phyloP scores from a whole-genome alignment of 768 basidiomycete species.

The Macrolepiota albuminosa region DNA sequence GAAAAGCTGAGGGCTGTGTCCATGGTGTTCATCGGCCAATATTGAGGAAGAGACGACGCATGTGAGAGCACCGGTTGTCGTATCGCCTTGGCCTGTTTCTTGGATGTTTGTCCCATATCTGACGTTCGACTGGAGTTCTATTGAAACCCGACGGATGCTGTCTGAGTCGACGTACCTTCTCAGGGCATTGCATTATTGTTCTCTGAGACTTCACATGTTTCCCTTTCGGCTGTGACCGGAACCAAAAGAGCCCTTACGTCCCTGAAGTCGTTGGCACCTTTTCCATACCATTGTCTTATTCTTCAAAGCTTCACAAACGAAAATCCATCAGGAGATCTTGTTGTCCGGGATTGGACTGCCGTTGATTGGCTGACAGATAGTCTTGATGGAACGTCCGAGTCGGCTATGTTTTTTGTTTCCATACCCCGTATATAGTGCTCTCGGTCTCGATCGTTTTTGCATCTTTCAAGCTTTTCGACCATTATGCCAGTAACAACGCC shows the following conservation, averaged over 20 bases:
- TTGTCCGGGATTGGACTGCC: not conserved
- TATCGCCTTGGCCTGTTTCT: not conserved
- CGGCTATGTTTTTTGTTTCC: constrained; percentile 7
- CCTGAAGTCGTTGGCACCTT: constrained; percentile 4
- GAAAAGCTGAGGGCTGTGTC: constrained; percentile 34
- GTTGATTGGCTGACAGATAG: not conserved
- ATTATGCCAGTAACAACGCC: constrained; percentile 3
- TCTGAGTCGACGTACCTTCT: not conserved
- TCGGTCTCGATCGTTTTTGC: not conserved
- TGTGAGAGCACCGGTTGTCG: constrained; percentile 11
- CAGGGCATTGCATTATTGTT: constrained; percentile 12
- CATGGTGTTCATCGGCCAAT: constrained; percentile 28
- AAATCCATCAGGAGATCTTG: constrained; percentile 3
- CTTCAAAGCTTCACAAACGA: constrained; percentile 5
- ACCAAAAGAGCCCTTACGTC: not conserved
- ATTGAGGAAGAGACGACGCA: constrained; percentile 32
- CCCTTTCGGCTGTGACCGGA: constrained; percentile 3
- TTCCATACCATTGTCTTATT: constrained; percentile 8
- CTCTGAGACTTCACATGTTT: constrained; percentile 7
- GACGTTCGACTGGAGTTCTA: not conserved
- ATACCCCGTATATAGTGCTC: constrained; percentile 2
- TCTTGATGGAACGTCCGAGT: not conserved
- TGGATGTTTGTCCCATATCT: not conserved
- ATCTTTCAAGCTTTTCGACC: not conserved
- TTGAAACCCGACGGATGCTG: not conserved